A percentile compares a stretch with the other conserved stretches of the same genome.
These are phyloP conservation scores for Rubia tinctorum DNA, from an alignment of 305 asterid genomes.

Conservation along the genomic window DNA sequence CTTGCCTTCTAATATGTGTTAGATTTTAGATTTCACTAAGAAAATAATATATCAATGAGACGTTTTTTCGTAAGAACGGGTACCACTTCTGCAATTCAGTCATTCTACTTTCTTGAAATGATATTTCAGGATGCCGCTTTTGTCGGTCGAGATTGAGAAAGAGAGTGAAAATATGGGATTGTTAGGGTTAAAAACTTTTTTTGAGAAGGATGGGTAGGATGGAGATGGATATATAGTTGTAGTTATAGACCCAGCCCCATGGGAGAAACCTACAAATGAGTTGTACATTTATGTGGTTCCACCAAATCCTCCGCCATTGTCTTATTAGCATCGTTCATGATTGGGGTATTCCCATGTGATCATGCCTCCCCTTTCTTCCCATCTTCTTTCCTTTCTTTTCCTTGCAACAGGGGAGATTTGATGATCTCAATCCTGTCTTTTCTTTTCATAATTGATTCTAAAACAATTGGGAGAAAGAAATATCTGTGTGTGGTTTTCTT, in stretches of 20 bases:
- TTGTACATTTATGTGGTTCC: slow-evolving; percentile 40
- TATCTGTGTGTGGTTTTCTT: not conserved
- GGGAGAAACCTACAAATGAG: slow-evolving; percentile 35
- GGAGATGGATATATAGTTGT: slow-evolving; percentile 15
- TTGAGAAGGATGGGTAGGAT: slow-evolving; percentile 11
- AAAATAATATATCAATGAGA: not conserved
- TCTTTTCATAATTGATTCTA: not conserved
- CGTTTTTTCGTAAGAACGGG: no score
- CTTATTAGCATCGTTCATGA: slow-evolving; percentile 41
- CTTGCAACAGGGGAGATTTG: not conserved
- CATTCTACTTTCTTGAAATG: no score
- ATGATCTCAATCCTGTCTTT: slow-evolving; percentile 11
- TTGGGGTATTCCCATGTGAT: slow-evolving; percentile 44
- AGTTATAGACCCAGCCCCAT: not conserved
- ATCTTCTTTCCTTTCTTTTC: slow-evolving; percentile 5
- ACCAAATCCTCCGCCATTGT: slow-evolving; percentile 51
- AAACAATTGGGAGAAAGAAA: slow-evolving; percentile 5
- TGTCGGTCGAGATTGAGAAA: not conserved
- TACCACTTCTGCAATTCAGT: no score
- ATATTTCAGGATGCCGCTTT: not conserved
- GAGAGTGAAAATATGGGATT: not conserved
- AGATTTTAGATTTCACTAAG: not conserved
- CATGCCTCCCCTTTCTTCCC: slow-evolving; percentile 30
- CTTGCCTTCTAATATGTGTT: not conserved
- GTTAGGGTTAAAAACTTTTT: not conserved